Base-by-base conservation (phyloP, 345 rosid genomes). In the Cardamine resedifolia region DNA sequence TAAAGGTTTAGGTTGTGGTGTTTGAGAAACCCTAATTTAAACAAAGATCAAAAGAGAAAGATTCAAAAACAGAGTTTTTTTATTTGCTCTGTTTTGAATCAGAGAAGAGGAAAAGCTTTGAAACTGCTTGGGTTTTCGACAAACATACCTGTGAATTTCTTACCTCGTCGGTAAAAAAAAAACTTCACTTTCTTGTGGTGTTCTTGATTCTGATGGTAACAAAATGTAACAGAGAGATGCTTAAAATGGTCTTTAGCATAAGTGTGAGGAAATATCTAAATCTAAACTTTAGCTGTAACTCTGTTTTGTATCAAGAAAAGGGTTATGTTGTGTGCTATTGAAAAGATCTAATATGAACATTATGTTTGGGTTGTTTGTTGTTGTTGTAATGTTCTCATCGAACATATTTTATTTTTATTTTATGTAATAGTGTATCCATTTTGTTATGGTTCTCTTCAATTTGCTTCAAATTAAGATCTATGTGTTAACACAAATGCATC, bases 1-100 rank as follows among this genome's bases (percentile, higher is more conserved):
- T 55, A 89, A 79, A 61, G 97, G 96, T 7, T 64, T 92, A 73
- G 90, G 88, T 0, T 87, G 81, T 78, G 92, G 81, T 62, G 84
- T 84, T 33, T 88, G 75, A 84, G 41, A 57, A 18, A 15, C 48
- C 45, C 45, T 30, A 21, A 59, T 3, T 38, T 31, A 12, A 18
- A 70, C 10, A n/a, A 36, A 71, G 52, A 34, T 50, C 39, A 61
- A 60, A 59, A 70, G 48, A 71, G 63, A 71, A 71, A 41, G 73
- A 65, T 64, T 61, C 56, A 39, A 49, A 71, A 76, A 68, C 52
- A 70, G 52, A 52, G 64, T 36, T 28, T 28, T 38, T 41, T 34
- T 50, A 21, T 41, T 31, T 51, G 4, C 48, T 36, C 73, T 55
- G 59, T 39, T 57, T 58, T 20, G n/a, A 77, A 75, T 30, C 68